phyloP scores from a whole-genome alignment of 768 basidiomycete genomes.

The Boletus speciosus region DNA sequence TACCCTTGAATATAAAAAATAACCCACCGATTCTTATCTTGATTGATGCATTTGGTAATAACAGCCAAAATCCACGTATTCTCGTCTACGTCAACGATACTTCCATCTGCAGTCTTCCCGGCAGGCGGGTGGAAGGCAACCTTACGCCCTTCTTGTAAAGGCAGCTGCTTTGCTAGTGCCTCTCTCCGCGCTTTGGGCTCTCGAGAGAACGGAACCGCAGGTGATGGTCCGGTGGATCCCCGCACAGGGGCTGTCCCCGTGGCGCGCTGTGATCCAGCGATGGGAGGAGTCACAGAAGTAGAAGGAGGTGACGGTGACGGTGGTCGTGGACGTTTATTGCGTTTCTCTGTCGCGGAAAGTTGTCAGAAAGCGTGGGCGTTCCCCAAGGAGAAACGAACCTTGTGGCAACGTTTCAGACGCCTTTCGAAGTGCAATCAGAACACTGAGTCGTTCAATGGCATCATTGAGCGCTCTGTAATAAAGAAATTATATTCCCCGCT shows the following conservation, averaged over 20 bases:
- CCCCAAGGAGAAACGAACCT: constrained; percentile 39
- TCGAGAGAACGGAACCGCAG: constrained; percentile 50
- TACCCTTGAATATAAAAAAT: not conserved
- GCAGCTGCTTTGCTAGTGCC: constrained; percentile 56
- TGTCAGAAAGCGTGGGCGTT: not conserved
- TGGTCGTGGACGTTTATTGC: constrained; percentile 70
- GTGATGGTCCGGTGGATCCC: constrained; percentile 57
- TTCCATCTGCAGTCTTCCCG: constrained; percentile 48
- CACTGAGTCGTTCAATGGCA: constrained; percentile 62
- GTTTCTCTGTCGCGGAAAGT: constrained; percentile 50
- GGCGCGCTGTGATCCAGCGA: constrained; percentile 19
- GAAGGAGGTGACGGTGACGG: constrained; percentile 66
- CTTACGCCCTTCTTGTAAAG: constrained; percentile 69
- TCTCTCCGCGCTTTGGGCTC: constrained; percentile 69
- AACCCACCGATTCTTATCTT: constrained; percentile 65
- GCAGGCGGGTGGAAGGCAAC: constrained; percentile 76
- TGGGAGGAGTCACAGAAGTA: constrained; percentile 34
- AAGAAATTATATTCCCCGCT: constrained; percentile 5
- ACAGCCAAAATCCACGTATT: constrained; percentile 78
- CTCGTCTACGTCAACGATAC: constrained; percentile 47
- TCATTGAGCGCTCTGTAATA: constrained; percentile 61
- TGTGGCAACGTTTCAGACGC: constrained; percentile 59
- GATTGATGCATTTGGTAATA: constrained; percentile 64
- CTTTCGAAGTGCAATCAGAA: constrained; percentile 70
- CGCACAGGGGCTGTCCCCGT: constrained; percentile 28